These are phyloP conservation scores for Penicillium tannophilum DNA, from an alignment of 495 filamentous ascomycete genomes.

Conservation along the genomic window DNA sequence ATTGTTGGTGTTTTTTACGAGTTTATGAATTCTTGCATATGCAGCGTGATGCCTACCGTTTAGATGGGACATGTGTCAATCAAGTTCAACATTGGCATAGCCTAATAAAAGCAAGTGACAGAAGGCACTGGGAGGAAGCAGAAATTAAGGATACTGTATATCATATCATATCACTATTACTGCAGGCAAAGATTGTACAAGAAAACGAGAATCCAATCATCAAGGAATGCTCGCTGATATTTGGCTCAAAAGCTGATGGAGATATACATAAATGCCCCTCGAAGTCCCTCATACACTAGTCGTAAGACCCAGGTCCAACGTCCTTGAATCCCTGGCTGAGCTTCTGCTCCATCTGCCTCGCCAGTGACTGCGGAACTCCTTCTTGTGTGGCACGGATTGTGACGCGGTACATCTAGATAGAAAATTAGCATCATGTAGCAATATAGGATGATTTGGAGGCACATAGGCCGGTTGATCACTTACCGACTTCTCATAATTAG, in stretches of 20 bases:
- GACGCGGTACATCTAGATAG: conserved; percentile 82
- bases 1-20: neutral
- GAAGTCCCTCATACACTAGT: conserved; percentile 15
- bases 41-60: neutral
- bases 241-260: conserved; percentile 23
- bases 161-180: conserved; percentile 20
- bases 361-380: conserved; percentile 72
- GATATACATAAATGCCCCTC: conserved; percentile 29
- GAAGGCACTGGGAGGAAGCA: neutral
- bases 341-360: conserved; percentile 84
- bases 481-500: conserved; percentile 89
- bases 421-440: neutral
- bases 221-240: conserved; percentile 24
- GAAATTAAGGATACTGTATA: conserved; percentile 19
- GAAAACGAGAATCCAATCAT: conserved; percentile 15
- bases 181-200: conserved; percentile 19
- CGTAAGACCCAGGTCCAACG: conserved; percentile 5
- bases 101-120: neutral
- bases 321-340: conserved; percentile 56
- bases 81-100: neutral
- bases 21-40: conserved; percentile 21
- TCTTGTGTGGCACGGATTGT: conserved; percentile 96
- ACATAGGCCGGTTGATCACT: conserved; percentile 5
- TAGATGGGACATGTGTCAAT: neutral
- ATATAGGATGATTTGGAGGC: neutral